Percentiles rank a stretch among this genome's conserved stretches.
phyloP scores from a whole-genome alignment of 2,329 filamentous ascomycete genomes.

The Dothidotthia symphoricarpi region DNA sequence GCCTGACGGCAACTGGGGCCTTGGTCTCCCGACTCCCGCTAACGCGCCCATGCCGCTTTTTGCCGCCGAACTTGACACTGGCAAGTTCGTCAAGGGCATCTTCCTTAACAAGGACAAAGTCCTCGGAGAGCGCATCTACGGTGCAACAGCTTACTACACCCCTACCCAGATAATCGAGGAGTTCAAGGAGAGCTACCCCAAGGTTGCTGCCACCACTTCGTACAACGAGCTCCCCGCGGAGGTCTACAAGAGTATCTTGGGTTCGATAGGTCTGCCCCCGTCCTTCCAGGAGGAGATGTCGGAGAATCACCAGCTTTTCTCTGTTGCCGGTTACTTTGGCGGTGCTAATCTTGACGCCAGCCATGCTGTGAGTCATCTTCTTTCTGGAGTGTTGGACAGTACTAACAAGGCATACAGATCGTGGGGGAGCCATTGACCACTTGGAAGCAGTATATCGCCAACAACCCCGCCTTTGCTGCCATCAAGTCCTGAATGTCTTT shows the following conservation, averaged over 20 bases:
- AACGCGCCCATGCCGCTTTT: constrained; percentile 8
- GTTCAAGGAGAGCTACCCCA: constrained; percentile 32
- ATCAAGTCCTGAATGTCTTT: neutral
- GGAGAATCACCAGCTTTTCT: constrained; percentile 49
- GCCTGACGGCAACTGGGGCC: constrained; percentile 38
- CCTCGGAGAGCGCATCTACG: constrained; percentile 47
- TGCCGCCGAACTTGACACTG: constrained; percentile 37
- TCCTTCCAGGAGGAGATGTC: constrained; percentile 50
- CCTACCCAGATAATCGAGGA: constrained; percentile 21
- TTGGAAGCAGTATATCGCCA: constrained; percentile 7
- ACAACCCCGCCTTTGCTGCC: constrained; percentile 3
- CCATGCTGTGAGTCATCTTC: neutral
- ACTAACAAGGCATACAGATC: neutral
- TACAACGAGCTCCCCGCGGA: constrained; percentile 18
- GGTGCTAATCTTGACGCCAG: constrained; percentile 6
- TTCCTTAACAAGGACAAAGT: constrained; percentile 2
- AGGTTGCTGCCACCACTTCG: constrained; percentile 11
- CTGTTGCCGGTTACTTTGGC: constrained; percentile 6
- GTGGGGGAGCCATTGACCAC: constrained; percentile 8
- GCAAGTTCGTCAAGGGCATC: constrained; percentile 31
- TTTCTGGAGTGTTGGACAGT: neutral
- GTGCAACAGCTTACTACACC: constrained; percentile 36
- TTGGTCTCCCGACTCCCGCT: constrained; percentile 5
- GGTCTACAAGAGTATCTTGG: constrained; percentile 39
- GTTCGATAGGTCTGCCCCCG: constrained; percentile 31